Base-by-base conservation (phyloP, 2,329 filamentous ascomycete species). In the Capronia epimyces region DNA sequence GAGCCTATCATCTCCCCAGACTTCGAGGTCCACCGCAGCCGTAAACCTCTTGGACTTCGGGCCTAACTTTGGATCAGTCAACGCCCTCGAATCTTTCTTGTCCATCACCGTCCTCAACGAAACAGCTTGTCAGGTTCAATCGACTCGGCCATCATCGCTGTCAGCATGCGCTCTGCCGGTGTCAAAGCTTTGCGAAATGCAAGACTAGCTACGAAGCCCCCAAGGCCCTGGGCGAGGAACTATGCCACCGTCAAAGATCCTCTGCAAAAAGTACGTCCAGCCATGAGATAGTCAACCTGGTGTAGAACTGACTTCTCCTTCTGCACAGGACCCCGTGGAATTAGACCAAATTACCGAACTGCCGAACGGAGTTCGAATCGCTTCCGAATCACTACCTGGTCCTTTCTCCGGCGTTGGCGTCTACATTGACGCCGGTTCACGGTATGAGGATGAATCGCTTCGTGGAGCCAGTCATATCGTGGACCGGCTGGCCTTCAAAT, bases 351-450 rank as follows among this genome's bases (percentile, higher is more conserved):
- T 97, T 63, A 95, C 90, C 6, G 90, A 84, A 1, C 81, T 98
- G 13, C 76, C 89, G 43, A 98, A 98, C 78, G 93, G 93, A 65
- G 75, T 98, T 59, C 87, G 91, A 51, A 89, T 98, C 52, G 93
- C 93, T 20, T 95, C 91, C 39, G 93, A 98, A 68, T 89, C 90
- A 50, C 79, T 97, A 9, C 90, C 91, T 1, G 93, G 93, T 36
- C 90, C 90, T 61, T 98, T 98, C 69, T 87, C 90, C 3, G 93
- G 89, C 44, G 86, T 98, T 13, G 93, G 93, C 39, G 89, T 97
- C 56, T 98, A 96, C 72, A 82, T 98, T 65, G 90, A 97, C 68
- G 89, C 89, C 24, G 93, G 93, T 13, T 97, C 93, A 48, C 82
- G 93, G 60, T 97, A 93, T 73, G 93, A 98, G 70, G 91, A 87